phyloP scores from a whole-genome alignment of 495 filamentous ascomycete species.

The Tetracladium setigerum region DNA sequence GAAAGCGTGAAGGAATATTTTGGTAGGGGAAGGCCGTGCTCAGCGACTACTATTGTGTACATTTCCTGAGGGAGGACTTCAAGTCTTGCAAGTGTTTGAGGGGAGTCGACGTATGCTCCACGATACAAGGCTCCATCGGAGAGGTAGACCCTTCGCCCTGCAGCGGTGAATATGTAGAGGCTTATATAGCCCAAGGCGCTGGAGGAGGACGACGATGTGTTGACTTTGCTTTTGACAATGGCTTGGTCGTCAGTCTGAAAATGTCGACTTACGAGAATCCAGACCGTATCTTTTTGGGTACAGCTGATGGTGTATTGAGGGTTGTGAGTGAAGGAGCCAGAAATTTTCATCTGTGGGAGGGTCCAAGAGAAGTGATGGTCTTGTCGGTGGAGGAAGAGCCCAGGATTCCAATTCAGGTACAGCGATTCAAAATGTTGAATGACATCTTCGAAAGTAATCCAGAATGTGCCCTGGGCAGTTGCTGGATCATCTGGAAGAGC shows the following conservation, averaged over 20 bases:
- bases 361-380: conserved; percentile 91
- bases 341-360: conserved; percentile 47
- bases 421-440: conserved; percentile 88
- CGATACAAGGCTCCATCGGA: conserved; percentile 58
- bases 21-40: conserved; percentile 63
- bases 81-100: conserved; percentile 78
- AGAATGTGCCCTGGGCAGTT: conserved; percentile 65
- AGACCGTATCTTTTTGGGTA: conserved; percentile 52
- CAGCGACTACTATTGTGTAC: conserved; percentile 74
- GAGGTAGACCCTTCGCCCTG: conserved; percentile 67
- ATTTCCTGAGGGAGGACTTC: conserved; percentile 47
- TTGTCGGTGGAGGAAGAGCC: conserved; percentile 68
- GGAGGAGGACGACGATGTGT: conserved; percentile 30
- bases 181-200: conserved; percentile 68
- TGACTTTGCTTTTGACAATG: conserved; percentile 27
- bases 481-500: conserved; percentile 4
- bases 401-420: conserved; percentile 96
- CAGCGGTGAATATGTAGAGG: conserved; percentile 66
- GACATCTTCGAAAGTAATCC: conserved; percentile 81
- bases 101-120: conserved; percentile 85
- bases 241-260: conserved; percentile 49
- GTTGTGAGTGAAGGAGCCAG: conserved; percentile 63
- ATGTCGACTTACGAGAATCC: conserved; percentile 81
- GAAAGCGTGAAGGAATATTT: conserved; percentile 79
- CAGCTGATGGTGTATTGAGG: conserved; percentile 74